Percentiles rank a stretch among this genome's conserved stretches.
phyloP scores from a whole-genome alignment of 2,329 filamentous ascomycete species.

The Cadophora gregata region DNA sequence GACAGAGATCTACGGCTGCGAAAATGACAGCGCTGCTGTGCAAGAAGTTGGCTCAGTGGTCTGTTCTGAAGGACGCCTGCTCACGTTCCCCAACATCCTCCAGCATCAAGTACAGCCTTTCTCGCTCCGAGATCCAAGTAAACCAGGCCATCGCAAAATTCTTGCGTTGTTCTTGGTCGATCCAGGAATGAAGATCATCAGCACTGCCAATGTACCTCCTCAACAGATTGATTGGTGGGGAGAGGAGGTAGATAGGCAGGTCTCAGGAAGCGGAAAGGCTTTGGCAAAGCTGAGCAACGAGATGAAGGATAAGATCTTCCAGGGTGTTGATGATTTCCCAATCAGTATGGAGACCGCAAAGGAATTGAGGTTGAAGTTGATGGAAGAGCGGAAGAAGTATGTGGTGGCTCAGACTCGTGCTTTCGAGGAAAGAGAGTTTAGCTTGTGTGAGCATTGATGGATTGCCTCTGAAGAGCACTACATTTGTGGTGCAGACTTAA shows the following conservation, averaged over 20 bases:
- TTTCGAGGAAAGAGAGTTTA: constrained; percentile 18
- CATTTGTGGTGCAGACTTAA: neutral
- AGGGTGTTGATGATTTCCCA: constrained; percentile 30
- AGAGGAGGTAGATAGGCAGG: constrained; percentile 34
- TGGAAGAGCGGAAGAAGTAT: constrained; percentile 47
- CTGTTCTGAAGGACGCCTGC: constrained; percentile 48
- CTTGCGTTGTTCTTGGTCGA: constrained; percentile 65
- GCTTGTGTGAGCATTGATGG: constrained; percentile 24
- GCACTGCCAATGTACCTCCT: constrained; percentile 56
- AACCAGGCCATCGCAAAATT: constrained; percentile 61
- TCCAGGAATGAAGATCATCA: constrained; percentile 57
- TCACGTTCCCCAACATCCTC: constrained; percentile 52
- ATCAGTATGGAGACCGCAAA: constrained; percentile 49
- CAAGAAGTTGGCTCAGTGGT: constrained; percentile 50
- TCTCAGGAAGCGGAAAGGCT: constrained; percentile 26
- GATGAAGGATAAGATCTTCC: constrained; percentile 30
- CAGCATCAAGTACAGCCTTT: constrained; percentile 61
- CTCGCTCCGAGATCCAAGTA: constrained; percentile 54
- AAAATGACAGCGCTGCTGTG: constrained; percentile 21
- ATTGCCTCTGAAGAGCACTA: neutral
- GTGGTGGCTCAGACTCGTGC: neutral
- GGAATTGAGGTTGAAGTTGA: constrained; percentile 46
- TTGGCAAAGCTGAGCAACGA: constrained; percentile 34
- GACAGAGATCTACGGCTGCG: constrained; percentile 29
- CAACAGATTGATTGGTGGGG: constrained; percentile 55